Evolutionary conservation across 164 flowering plant genomes (phyloP).

Genomic region (Magnolia kwangsiensis): DNA sequence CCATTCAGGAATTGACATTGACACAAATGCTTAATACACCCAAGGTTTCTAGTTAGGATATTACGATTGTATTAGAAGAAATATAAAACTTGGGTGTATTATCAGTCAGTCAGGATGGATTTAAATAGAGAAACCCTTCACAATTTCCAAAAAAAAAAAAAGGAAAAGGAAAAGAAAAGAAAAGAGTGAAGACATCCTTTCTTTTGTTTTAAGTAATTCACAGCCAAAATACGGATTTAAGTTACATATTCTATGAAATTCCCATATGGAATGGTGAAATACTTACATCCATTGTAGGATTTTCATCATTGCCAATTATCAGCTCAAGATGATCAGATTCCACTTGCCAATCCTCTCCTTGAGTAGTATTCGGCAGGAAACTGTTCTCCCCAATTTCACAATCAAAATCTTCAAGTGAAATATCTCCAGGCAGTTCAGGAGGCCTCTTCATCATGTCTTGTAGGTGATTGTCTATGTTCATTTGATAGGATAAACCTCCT

Average conservation of each 20-base stretch:
- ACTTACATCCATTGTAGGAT: conserved; percentile 16
- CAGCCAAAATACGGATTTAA: neutral
- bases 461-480: neutral
- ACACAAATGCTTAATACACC: neutral
- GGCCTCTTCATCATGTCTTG: neutral
- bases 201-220: neutral
- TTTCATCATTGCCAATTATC: conserved; percentile 6
- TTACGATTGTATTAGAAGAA: no score
- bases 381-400: neutral
- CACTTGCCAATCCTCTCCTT: conserved; percentile 14
- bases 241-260: neutral
- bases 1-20: neutral
- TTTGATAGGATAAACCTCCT: neutral
- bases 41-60: neutral
- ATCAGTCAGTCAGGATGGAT: neutral
- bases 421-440: conserved; percentile 15
- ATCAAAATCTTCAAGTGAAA: conserved; percentile 9
- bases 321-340: conserved; percentile 5
- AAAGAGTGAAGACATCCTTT: neutral
- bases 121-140: neutral
- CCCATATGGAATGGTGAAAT: neutral
- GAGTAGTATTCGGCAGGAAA: conserved; percentile 1
- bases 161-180: neutral
- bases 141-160: no score
- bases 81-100: neutral